phyloP scores from a whole-genome alignment of 345 rosid genomes.

The Eucalyptus sideroxylon region DNA sequence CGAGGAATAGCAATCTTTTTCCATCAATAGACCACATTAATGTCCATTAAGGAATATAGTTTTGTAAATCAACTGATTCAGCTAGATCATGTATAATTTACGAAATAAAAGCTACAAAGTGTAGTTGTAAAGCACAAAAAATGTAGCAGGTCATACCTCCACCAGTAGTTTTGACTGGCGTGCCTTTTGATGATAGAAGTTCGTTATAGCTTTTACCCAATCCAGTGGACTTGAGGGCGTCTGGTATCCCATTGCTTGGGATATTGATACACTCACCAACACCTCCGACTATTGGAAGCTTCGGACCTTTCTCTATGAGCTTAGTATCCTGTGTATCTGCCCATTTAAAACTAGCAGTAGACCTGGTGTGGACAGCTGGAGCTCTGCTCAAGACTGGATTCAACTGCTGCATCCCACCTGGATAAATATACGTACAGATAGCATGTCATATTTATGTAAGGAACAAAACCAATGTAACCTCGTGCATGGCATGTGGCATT shows the following conservation, averaged over 20 bases:
- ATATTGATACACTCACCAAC: conserved; percentile 22
- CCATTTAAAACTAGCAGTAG: conserved; percentile 26
- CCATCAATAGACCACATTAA: neutral
- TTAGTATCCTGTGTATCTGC: conserved; percentile 26
- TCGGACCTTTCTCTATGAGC: conserved; percentile 26
- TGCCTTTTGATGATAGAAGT: conserved; percentile 25
- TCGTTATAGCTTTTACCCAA: conserved; percentile 19
- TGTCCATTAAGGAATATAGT: neutral
- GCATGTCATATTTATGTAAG: neutral
- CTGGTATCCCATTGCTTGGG: conserved; percentile 14
- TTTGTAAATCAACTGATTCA: neutral
- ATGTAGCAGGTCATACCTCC: neutral
- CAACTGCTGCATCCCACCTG: conserved; percentile 68
- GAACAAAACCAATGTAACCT: neutral
- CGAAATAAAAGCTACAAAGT: neutral
- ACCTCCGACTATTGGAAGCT: conserved; percentile 30
- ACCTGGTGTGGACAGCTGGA: conserved; percentile 29
- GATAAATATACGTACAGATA: neutral
- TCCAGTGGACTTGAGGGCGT: conserved; percentile 7
- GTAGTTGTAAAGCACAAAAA: neutral
- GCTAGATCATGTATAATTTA: neutral
- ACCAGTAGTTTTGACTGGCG: conserved; percentile 14
- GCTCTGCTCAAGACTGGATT: conserved; percentile 36
- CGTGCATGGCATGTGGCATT: neutral
- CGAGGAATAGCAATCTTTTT: neutral